Evolutionary conservation across 176 grass and related monocot genomes (phyloP).

Genomic region (Alloteropsis semialata): DNA sequence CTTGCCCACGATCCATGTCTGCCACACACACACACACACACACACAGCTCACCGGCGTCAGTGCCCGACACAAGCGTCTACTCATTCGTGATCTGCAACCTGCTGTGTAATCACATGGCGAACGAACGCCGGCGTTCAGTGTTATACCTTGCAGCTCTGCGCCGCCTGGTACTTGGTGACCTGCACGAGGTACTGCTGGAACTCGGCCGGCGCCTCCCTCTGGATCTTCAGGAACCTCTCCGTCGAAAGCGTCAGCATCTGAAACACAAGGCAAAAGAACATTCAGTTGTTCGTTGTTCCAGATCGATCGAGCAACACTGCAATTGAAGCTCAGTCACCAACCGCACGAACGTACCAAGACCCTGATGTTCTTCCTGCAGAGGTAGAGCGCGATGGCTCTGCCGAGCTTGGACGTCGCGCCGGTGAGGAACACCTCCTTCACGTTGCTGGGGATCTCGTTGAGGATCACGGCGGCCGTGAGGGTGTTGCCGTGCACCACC

Average conservation of each 20-base stretch:
- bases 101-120: not conserved
- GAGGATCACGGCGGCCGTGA: constrained; percentile 90
- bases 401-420: constrained; percentile 93
- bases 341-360: constrained; percentile 36
- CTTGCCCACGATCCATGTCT: constrained; percentile 95
- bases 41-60: not conserved
- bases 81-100: not conserved
- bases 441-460: constrained; percentile 68
- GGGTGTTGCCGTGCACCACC: constrained; percentile 94
- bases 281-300: not conserved
- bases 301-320: not conserved
- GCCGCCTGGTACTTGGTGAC: constrained; percentile 89
- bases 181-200: constrained; percentile 73
- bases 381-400: constrained; percentile 85
- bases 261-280: not conserved
- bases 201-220: constrained; percentile 70
- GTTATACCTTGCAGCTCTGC: constrained; percentile 71
- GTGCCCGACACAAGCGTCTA: not conserved
- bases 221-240: constrained; percentile 81
- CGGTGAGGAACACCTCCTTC: constrained; percentile 80
- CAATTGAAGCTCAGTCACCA: not conserved
- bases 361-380: constrained; percentile 71
- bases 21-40: too few species aligned
- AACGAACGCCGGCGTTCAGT: not conserved
- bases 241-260: constrained; percentile 83